Evolutionary conservation across 2,329 filamentous ascomycete genomes (phyloP).

Genomic region (Exophiala dermatitidis): DNA sequence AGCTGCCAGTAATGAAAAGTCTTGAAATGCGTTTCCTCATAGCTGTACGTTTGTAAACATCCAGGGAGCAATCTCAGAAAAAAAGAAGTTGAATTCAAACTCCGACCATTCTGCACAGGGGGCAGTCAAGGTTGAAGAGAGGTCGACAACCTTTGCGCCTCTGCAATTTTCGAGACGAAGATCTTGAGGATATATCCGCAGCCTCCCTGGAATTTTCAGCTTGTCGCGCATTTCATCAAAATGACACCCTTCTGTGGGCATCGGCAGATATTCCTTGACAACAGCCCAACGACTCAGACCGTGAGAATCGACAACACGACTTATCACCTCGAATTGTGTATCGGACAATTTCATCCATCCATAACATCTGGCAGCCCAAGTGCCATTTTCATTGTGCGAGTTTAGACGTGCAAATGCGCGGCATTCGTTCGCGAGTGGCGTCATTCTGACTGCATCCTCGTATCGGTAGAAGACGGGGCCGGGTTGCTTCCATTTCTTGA

Average conservation of each 20-base stretch:
- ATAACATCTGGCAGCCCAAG: conserved; percentile 8
- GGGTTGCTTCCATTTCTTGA: conserved; percentile 11
- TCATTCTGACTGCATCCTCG: not conserved
- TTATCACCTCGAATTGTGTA: conserved; percentile 3
- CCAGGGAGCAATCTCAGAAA: too few species aligned
- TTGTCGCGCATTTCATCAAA: conserved; percentile 1
- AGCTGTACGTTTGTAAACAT: too few species aligned
- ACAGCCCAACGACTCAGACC: conserved; percentile 9
- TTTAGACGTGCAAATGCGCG: conserved; percentile 11
- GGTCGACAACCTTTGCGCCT: conserved; percentile 13
- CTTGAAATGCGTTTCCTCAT: too few species aligned
- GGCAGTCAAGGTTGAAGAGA: conserved; percentile 9
- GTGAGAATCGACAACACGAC: not conserved
- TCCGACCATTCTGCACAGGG: conserved; percentile 7
- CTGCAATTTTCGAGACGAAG: conserved; percentile 8
- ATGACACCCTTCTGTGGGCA: not conserved
- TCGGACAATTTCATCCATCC: conserved; percentile 10
- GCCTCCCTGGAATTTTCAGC: conserved; percentile 1
- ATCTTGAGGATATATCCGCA: conserved; percentile 1
- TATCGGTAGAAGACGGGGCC: conserved; percentile 9
- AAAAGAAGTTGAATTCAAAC: conserved; percentile 1
- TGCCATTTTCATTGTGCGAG: conserved; percentile 2
- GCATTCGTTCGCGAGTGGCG: conserved; percentile 9
- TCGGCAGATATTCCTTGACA: conserved; percentile 8
- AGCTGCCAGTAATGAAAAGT: too few species aligned